A percentile compares a stretch with the other conserved stretches of the same genome.
These are phyloP conservation scores for Lodderomyces elongisporus DNA, from an alignment of 1,139 yeast species.

Conservation along the genomic window DNA sequence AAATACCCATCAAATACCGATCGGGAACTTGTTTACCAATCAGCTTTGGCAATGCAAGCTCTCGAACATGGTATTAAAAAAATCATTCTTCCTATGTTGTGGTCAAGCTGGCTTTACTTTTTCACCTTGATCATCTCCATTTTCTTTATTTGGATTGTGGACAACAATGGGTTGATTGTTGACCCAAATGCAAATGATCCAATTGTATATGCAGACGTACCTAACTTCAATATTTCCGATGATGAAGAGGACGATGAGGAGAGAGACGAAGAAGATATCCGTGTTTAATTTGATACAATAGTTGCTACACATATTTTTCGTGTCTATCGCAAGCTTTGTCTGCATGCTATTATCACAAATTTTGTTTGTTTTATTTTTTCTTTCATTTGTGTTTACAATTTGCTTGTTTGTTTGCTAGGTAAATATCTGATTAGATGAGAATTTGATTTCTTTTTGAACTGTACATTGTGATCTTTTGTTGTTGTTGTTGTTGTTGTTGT, in stretches of 20 bases:
- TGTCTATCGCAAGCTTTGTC: too few species aligned
- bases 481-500: too few species aligned
- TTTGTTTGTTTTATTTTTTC: too few species aligned
- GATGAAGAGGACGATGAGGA: constrained; percentile 12
- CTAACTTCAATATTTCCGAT: constrained; percentile 19
- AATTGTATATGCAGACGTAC: constrained; percentile 16
- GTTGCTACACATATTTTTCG: too few species aligned
- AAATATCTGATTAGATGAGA: too few species aligned
- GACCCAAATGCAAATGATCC: constrained; percentile 18
- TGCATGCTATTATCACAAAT: too few species aligned
- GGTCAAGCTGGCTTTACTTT: constrained; percentile 16
- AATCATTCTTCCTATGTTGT: constrained; percentile 8
- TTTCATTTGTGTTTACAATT: too few species aligned
- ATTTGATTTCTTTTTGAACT: too few species aligned
- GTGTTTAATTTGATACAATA: constrained; percentile 2
- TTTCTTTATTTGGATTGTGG: constrained; percentile 34
- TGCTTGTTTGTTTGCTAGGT: too few species aligned
- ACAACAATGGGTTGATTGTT: constrained; percentile 29
- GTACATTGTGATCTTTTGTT: too few species aligned
- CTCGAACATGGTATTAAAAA: constrained; percentile 4
- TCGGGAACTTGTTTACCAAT: constrained; percentile 6
- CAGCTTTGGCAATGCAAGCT: constrained; percentile 4
- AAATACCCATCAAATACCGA: constrained; percentile 5
- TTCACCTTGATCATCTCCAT: constrained; percentile 19
- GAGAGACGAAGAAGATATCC: constrained; percentile 3